Conservation (phyloP, 2,329 filamentous ascomycete species). For the Fusarium sp. region DNA sequence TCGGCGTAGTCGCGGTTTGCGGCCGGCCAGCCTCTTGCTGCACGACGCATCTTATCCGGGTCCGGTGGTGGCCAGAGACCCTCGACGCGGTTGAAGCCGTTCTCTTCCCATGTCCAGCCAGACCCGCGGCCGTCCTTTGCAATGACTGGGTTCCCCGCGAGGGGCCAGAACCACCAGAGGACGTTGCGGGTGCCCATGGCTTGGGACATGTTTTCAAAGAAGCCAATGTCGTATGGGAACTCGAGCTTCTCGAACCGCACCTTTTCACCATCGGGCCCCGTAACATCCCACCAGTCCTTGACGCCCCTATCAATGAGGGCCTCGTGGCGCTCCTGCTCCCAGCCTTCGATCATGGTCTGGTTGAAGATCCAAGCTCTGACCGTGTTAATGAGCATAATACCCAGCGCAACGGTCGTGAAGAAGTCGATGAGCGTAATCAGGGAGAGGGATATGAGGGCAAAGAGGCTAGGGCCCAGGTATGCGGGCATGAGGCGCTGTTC, state of each 20-base stretch:
- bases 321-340: slow-evolving; percentile 77
- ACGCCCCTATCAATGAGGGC: slow-evolving; percentile 63
- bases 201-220: slow-evolving; percentile 79
- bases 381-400: slow-evolving; percentile 74
- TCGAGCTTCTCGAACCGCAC: slow-evolving; percentile 73
- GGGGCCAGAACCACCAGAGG: slow-evolving; percentile 77
- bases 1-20: slow-evolving; percentile 51
- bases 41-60: slow-evolving; percentile 68
- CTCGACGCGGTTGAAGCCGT: slow-evolving; percentile 77
- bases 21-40: slow-evolving; percentile 54
- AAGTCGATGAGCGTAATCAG: slow-evolving; percentile 69
- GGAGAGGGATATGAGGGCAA: slow-evolving; percentile 71
- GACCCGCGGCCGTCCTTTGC: slow-evolving; percentile 53
- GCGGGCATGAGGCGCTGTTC: slow-evolving; percentile 73
- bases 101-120: slow-evolving; percentile 77
- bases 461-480: slow-evolving; percentile 77
- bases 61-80: slow-evolving; percentile 74
- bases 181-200: slow-evolving; percentile 79
- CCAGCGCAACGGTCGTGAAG: slow-evolving; percentile 71
- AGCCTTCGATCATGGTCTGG: slow-evolving; percentile 84
- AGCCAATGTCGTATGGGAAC: slow-evolving; percentile 84
- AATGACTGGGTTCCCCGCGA: slow-evolving; percentile 65
- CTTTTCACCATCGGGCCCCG: slow-evolving; percentile 51
- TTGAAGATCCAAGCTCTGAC: slow-evolving; percentile 73
- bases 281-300: slow-evolving; percentile 59